Conservation (phyloP, 345 rosid genomes). For the Corchorus capsularis region DNA sequence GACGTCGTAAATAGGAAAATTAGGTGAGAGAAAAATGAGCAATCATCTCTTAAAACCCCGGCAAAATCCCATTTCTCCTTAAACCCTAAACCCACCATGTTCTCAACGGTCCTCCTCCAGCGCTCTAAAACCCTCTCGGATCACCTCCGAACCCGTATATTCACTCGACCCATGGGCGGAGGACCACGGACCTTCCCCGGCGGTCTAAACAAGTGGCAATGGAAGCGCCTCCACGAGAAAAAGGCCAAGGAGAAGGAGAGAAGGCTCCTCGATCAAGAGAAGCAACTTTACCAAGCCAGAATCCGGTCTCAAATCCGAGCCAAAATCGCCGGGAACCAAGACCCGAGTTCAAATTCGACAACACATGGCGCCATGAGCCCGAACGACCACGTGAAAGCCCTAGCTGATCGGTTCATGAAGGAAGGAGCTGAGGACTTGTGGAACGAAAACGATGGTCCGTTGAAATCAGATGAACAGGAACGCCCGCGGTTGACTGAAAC, state of each 20-base stretch:
- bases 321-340: constrained; percentile 40
- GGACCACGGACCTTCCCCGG: constrained; percentile 97
- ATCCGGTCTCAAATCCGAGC: constrained; percentile 74
- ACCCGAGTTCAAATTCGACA: constrained; percentile 8
- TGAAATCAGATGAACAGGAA: constrained; percentile 35
- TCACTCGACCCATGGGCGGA: constrained; percentile 79
- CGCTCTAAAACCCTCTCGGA: constrained; percentile 35
- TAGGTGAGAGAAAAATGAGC: not conserved
- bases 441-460: constrained; percentile 82
- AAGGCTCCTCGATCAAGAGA: constrained; percentile 84
- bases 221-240: constrained; percentile 99
- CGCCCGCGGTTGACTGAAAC: constrained; percentile 10
- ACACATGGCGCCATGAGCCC: constrained; percentile 60
- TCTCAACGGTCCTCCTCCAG: constrained; percentile 30
- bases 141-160: constrained; percentile 31
- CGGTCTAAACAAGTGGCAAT: constrained; percentile 95
- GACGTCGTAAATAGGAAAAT: not conserved
- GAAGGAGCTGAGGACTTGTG: constrained; percentile 91
- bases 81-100: constrained; percentile 35
- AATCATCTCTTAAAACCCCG: not conserved
- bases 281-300: constrained; percentile 82
- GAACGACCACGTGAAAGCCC: constrained; percentile 59
- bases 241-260: constrained; percentile 86
- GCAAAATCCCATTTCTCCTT: not conserved
- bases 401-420: constrained; percentile 91